Evolutionary conservation across 495 filamentous ascomycete genomes (phyloP).

Genomic region (Daldinia bambusicola): DNA sequence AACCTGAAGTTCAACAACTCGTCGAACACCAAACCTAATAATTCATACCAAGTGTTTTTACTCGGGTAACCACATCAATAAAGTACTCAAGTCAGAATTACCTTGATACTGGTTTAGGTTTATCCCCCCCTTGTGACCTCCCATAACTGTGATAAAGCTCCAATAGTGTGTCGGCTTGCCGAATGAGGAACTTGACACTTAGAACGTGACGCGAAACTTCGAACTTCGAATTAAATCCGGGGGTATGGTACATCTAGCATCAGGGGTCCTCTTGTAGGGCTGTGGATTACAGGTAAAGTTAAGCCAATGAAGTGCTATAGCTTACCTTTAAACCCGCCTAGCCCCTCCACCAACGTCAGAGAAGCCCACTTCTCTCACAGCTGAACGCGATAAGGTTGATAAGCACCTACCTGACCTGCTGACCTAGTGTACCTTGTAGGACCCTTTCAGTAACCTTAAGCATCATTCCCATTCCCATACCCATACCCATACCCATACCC

Average conservation of each 20-base stretch:
- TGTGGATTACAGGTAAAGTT: background rate
- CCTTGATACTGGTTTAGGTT: background rate
- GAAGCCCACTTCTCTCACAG: background rate
- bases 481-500: too few relatives aligned
- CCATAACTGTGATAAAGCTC: background rate
- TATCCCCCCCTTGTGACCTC: background rate
- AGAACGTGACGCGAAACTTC: constrained; percentile 28
- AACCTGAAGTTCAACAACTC: background rate
- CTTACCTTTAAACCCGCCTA: background rate
- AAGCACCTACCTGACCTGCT: background rate
- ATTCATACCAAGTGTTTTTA: too few relatives aligned
- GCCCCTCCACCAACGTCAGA: constrained; percentile 11
- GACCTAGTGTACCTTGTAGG: background rate
- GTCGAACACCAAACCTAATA: background rate
- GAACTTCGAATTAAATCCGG: constrained; percentile 6
- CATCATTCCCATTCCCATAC: constrained; percentile 2
- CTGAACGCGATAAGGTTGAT: constrained; percentile 13
- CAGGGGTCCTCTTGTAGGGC: constrained; percentile 19
- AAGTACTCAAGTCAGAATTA: background rate
- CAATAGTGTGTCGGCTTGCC: constrained; percentile 7
- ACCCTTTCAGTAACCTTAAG: background rate
- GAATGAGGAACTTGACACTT: constrained; percentile 16
- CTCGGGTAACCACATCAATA: background rate
- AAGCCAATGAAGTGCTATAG: constrained; percentile 6
- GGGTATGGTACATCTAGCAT: constrained; percentile 6